These are phyloP conservation scores for Parafenestella ontariensis DNA, from an alignment of 2,329 filamentous ascomycete species.

Conservation along the genomic window DNA sequence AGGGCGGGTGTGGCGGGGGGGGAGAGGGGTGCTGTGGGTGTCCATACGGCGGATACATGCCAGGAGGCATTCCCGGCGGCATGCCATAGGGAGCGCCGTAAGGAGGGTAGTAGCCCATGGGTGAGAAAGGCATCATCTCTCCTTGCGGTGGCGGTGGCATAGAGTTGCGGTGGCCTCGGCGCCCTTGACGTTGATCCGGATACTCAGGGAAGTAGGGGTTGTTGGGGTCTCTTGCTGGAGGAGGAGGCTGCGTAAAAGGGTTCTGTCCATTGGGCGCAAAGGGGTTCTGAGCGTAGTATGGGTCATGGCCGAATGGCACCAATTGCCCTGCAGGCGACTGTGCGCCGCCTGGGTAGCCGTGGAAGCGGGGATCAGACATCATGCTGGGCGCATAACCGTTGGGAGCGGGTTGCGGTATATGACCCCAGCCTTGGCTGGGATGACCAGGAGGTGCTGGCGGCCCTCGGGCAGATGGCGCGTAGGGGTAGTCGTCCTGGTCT, in stretches of 20 bases:
- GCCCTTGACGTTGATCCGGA: conserved; percentile 19
- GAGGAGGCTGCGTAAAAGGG: conserved; percentile 33
- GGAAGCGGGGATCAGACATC: conserved; percentile 45
- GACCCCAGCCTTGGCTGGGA: conserved; percentile 46
- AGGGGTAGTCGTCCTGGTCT: conserved; percentile 55
- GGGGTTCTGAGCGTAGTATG: conserved; percentile 48
- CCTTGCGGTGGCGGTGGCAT: conserved; percentile 37
- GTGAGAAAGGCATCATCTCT: conserved; percentile 46
- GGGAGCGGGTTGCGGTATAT: conserved; percentile 43
- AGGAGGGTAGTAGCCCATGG: conserved; percentile 36
- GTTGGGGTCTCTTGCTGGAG: conserved; percentile 21
- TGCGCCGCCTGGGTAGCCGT: conserved; percentile 32
- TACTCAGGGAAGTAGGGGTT: conserved; percentile 48
- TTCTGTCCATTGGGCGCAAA: conserved; percentile 37
- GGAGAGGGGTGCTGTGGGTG: conserved; percentile 33
- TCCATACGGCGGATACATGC: conserved; percentile 36
- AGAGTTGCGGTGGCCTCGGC: conserved; percentile 42
- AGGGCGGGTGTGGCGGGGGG: conserved; percentile 32
- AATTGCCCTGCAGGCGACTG: conserved; percentile 37
- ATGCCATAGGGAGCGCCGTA: conserved; percentile 38
- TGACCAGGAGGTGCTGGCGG: conserved; percentile 43
- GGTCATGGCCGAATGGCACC: conserved; percentile 47
- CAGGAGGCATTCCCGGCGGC: conserved; percentile 28
- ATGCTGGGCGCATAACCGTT: conserved; percentile 49
- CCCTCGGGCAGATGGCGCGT: conserved; percentile 36